Conservation (phyloP, 2,329 filamentous ascomycete genomes). For the Camptophora hylomeconis region DNA sequence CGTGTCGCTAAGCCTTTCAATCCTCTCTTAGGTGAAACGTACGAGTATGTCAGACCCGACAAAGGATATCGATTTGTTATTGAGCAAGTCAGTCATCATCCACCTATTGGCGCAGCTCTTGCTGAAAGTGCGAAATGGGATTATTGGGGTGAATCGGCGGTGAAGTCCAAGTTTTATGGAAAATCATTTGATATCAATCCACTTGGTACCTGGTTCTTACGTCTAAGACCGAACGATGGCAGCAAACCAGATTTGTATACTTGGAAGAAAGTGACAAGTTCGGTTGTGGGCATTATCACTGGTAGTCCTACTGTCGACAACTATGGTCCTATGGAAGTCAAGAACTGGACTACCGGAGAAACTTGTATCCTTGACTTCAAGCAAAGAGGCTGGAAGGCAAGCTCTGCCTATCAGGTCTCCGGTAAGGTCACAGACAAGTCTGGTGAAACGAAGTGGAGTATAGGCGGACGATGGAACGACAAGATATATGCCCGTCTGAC, state of each 20-base stretch:
- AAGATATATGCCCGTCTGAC: conserved; percentile 90
- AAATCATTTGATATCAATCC: conserved; percentile 96
- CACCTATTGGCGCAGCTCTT: conserved; percentile 83
- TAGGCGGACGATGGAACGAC: conserved; percentile 94
- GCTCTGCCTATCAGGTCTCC: conserved; percentile 74
- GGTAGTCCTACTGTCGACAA: conserved; percentile 96
- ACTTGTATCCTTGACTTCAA: conserved; percentile 87
- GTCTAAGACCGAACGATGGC: conserved; percentile 60
- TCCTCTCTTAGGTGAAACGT: conserved; percentile 87
- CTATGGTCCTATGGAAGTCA: conserved; percentile 92
- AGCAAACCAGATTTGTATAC: conserved; percentile 82
- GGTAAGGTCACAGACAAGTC: conserved; percentile 72
- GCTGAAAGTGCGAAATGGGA: conserved; percentile 91
- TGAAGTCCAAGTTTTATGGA: conserved; percentile 94
- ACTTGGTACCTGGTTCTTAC: conserved; percentile 92
- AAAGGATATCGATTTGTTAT: conserved; percentile 98
- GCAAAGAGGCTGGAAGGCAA: conserved; percentile 86
- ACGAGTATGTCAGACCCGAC: conserved; percentile 89
- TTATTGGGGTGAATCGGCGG: conserved; percentile 88
- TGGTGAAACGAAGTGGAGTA: conserved; percentile 73
- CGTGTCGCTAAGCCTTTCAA: conserved; percentile 98
- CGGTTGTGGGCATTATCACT: conserved; percentile 96
- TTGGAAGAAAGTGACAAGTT: conserved; percentile 97
- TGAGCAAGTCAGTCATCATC: conserved; percentile 96
- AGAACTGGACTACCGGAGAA: conserved; percentile 93